These are phyloP conservation scores for Nosema granulosis DNA, from an alignment of 371 early-diverging fungal species.

Conservation along the genomic window DNA sequence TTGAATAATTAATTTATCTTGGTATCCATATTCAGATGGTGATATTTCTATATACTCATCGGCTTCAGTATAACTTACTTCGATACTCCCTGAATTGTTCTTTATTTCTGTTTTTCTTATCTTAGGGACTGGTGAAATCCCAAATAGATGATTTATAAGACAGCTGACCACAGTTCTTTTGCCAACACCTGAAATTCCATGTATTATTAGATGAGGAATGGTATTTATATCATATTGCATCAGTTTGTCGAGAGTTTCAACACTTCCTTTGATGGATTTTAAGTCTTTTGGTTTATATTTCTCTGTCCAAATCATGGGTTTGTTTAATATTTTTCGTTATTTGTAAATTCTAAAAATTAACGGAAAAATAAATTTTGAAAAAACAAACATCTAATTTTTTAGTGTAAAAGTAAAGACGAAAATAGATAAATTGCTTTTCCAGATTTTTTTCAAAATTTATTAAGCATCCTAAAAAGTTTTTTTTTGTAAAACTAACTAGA, in stretches of 20 bases:
- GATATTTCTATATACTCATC: slow-evolving; percentile 61
- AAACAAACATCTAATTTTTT: too few species aligned
- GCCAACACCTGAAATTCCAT: slow-evolving; percentile 90
- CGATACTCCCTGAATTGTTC: slow-evolving; percentile 82
- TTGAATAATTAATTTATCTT: slow-evolving; percentile 89
- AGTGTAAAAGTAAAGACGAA: too few species aligned
- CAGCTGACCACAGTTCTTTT: slow-evolving; percentile 85
- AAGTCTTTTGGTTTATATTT: slow-evolving; percentile 82
- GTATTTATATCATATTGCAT: slow-evolving; percentile 71
- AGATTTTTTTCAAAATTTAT: too few species aligned
- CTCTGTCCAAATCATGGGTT: slow-evolving; percentile 91
- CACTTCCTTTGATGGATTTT: slow-evolving; percentile 77
- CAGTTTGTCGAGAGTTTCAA: slow-evolving; percentile 72
- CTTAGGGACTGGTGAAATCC: slow-evolving; percentile 30
- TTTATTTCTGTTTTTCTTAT: slow-evolving; percentile 85
- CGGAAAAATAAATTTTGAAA: too few species aligned
- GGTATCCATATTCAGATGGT: slow-evolving; percentile 75
- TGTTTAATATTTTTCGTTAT: too few species aligned
- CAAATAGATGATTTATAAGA: slow-evolving; percentile 69
- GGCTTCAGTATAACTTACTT: slow-evolving; percentile 64
- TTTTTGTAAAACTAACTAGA: too few species aligned
- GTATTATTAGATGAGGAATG: slow-evolving; percentile 86
- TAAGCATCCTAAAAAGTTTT: too few species aligned
- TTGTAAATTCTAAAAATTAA: too few species aligned
- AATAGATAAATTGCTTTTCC: too few species aligned